These are phyloP conservation scores for Candida tallmaniae DNA, from an alignment of 805 yeast species.

Conservation along the genomic window DNA sequence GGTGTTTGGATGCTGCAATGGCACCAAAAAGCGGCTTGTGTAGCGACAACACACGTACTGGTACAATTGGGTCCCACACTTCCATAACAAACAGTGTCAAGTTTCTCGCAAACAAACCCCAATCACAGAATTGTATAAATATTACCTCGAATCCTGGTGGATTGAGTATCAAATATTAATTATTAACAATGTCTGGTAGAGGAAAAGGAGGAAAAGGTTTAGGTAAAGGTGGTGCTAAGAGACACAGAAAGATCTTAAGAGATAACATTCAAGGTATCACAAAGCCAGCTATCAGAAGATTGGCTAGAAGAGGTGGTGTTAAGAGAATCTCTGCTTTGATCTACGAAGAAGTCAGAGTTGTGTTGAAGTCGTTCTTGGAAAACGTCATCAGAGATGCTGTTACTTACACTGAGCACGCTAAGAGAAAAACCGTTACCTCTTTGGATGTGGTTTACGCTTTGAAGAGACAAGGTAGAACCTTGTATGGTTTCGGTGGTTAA, in stretches of 20 bases:
- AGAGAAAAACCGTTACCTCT: slow-evolving; percentile 99
- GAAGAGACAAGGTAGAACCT: slow-evolving; percentile 99
- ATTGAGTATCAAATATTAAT: slow-evolving; percentile 1
- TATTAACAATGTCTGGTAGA: slow-evolving; percentile 85
- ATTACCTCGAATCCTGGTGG: too few species aligned
- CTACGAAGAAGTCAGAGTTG: slow-evolving; percentile 98
- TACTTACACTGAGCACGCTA: slow-evolving; percentile 98
- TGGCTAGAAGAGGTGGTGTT: slow-evolving; percentile 99
- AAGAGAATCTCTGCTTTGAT: slow-evolving; percentile 98
- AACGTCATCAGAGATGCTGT: slow-evolving; percentile 98
- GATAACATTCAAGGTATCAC: slow-evolving; percentile 99
- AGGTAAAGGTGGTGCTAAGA: slow-evolving; percentile 99
- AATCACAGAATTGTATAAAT: too few species aligned
- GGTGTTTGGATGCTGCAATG: background rate
- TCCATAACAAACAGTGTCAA: too few species aligned
- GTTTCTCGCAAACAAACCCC: too few species aligned
- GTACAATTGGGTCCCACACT: too few species aligned
- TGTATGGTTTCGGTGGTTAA: slow-evolving; percentile 99
- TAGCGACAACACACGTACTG: too few species aligned
- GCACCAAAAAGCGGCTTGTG: too few species aligned
- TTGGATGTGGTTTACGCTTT: slow-evolving; percentile 97
- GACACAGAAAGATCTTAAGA: slow-evolving; percentile 98
- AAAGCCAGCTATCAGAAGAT: slow-evolving; percentile 99
- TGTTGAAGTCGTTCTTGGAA: slow-evolving; percentile 90
- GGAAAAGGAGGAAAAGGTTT: slow-evolving; percentile 99